Conservation (phyloP, 495 filamentous ascomycete species). For the Xylaria sp. region DNA sequence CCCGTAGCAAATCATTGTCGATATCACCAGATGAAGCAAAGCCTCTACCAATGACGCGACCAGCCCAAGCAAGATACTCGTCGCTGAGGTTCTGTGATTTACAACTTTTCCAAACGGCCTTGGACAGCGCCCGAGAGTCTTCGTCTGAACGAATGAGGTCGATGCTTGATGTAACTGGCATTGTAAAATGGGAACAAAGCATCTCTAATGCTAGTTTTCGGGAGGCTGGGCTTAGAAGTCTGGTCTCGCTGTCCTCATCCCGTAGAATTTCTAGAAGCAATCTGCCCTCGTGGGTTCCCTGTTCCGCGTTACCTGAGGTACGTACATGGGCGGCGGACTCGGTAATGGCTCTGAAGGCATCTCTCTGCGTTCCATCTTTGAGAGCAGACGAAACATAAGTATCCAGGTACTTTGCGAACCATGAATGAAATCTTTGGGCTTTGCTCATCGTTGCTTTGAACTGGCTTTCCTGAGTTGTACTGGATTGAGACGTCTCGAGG, state of each 20-base stretch:
- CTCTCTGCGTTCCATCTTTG: conserved; percentile 49
- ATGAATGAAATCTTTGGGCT: conserved; percentile 69
- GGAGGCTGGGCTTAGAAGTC: conserved; percentile 71
- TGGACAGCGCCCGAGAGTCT: conserved; percentile 63
- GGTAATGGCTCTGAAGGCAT: conserved; percentile 69
- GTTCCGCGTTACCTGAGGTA: conserved; percentile 63
- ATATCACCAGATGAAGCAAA: conserved; percentile 78
- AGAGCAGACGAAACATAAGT: conserved; percentile 60
- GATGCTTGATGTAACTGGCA: conserved; percentile 58
- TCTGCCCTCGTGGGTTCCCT: conserved; percentile 70
- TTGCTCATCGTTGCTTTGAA: conserved; percentile 72
- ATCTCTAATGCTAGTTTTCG: conserved; percentile 74
- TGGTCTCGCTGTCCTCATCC: conserved; percentile 66
- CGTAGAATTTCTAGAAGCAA: conserved; percentile 76
- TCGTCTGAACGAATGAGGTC: conserved; percentile 70
- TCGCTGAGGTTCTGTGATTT: conserved; percentile 63
- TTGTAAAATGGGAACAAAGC: conserved; percentile 74
- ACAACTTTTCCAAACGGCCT: conserved; percentile 77
- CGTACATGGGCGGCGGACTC: conserved; percentile 66
- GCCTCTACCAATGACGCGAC: conserved; percentile 79
- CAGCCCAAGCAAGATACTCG: conserved; percentile 84
- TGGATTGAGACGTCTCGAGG: conserved; percentile 68
- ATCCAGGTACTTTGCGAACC: conserved; percentile 70
- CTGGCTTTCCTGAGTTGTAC: conserved; percentile 78
- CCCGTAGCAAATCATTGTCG: conserved; percentile 61